These are phyloP conservation scores for Pyrus communis DNA, from an alignment of 306 rosid species.

Conservation along the genomic window DNA sequence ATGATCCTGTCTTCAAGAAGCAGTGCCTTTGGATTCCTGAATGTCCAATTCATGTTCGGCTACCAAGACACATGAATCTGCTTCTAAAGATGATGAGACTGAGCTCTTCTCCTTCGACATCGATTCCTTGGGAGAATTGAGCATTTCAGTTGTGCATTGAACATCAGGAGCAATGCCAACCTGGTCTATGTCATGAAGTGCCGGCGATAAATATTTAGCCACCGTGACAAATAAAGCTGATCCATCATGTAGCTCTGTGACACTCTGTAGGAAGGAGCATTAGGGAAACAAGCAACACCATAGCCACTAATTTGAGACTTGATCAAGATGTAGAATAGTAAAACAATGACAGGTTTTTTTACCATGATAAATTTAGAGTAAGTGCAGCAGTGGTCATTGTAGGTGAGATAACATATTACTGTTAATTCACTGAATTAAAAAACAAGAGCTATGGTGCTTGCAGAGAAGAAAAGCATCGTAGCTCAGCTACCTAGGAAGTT, in stretches of 20 bases:
- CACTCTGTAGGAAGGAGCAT: conserved; percentile 48
- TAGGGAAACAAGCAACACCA: background rate
- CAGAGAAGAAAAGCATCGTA: too few relatives aligned
- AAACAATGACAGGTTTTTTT: background rate
- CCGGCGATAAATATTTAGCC: conserved; percentile 87
- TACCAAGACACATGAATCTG: conserved; percentile 87
- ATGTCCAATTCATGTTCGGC: conserved; percentile 83
- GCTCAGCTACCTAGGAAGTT: background rate
- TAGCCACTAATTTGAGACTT: background rate
- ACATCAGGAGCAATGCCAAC: conserved; percentile 88
- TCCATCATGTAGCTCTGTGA: conserved; percentile 88
- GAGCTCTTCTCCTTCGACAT: conserved; percentile 39
- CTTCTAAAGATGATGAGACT: conserved; percentile 51
- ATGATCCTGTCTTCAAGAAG: conserved; percentile 47
- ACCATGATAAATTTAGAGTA: background rate
- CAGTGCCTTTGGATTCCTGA: conserved; percentile 72
- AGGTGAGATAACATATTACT: background rate
- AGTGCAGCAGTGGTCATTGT: background rate
- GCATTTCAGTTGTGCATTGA: conserved; percentile 86
- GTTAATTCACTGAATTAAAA: background rate
- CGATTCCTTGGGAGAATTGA: conserved; percentile 39
- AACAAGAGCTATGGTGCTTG: background rate
- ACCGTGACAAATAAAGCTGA: conserved; percentile 90
- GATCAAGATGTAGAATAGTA: background rate
- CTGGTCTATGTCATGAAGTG: conserved; percentile 88